Base-by-base conservation (phyloP, 176 grass and related monocot species). In the Avena atlantica region DNA sequence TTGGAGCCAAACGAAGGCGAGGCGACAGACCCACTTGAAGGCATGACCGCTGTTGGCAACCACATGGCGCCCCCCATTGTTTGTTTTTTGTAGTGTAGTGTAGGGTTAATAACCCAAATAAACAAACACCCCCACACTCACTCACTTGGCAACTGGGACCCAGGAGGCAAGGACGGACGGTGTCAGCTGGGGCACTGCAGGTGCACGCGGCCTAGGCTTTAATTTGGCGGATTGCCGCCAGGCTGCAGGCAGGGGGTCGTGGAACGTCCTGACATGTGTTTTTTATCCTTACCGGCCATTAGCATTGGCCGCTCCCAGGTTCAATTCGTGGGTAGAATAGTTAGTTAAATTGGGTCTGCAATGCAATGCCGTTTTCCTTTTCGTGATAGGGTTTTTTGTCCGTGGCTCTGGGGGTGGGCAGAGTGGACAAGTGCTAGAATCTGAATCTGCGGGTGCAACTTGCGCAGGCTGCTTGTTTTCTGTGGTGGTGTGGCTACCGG, bases 371-470 rank as follows among this genome's bases (percentile, higher is more conserved):
- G 2, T n/a, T 74, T 40, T 75, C 64, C 9, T 27, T 67, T 79
- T 27, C 14, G 75, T 42, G 85, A 69, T 81, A 70, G 57, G 48
- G 59, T 21, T 76, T 69, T 51, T 80, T 82, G 71, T 82, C 79
- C 24, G 42, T 36, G 76, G 55, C 45, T 6, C 8, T 12, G 45
- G 45, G 78, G 10, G 36, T 20, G 51, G 59, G 76, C 66, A 87
- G 70, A 70, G 59, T 24, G 81, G 90, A 82, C 78, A 85, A 86
- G 83, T 57, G 78, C 78, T 82, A 85, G 31, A 25, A 48, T 85
- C 86, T 82, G 86, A 88, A 86, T 86, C 86, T 86, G 90, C 78
- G 90, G 86, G 86, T 78, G 86, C 90, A 91, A 86, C 83, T 88
- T 86, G 90, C 78, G 90, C 82, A 85, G n/a, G 70, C 59, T 49